A percentile compares a stretch with the other conserved stretches of the same genome.
phyloP scores from a whole-genome alignment of 2,329 filamentous ascomycete genomes.

The Graphium sp. region DNA sequence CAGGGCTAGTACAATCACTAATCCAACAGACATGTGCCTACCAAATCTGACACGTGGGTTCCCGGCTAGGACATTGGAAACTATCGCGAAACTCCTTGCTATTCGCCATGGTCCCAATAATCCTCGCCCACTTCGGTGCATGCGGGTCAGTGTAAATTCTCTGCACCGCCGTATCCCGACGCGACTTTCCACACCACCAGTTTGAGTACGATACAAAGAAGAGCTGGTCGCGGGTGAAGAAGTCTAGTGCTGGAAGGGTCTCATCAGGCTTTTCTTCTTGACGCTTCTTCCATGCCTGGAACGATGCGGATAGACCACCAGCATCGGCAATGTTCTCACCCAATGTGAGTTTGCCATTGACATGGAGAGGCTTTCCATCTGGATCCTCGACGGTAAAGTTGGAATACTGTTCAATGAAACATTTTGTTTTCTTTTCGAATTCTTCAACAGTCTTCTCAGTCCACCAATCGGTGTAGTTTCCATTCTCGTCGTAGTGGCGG shows the following conservation, averaged over 20 bases:
- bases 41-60: slow-evolving; percentile 56
- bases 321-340: slow-evolving; percentile 60
- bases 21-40: no score
- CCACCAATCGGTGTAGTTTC: slow-evolving; percentile 53
- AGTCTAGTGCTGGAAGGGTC: slow-evolving; percentile 40
- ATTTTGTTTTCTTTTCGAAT: slow-evolving; percentile 42
- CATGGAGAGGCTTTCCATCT: slow-evolving; percentile 37
- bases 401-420: slow-evolving; percentile 51
- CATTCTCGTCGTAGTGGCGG: slow-evolving; percentile 45
- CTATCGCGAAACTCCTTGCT: slow-evolving; percentile 50
- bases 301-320: slow-evolving; percentile 46
- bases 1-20: no score
- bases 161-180: slow-evolving; percentile 37
- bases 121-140: slow-evolving; percentile 44
- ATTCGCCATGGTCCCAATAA: slow-evolving; percentile 48
- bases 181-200: slow-evolving; percentile 50
- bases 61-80: slow-evolving; percentile 47
- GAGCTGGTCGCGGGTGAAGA: slow-evolving; percentile 49
- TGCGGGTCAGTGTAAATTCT: slow-evolving; percentile 48
- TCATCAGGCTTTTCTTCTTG: slow-evolving; percentile 30
- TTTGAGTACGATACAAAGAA: slow-evolving; percentile 52
- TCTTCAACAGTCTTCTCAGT: slow-evolving; percentile 37
- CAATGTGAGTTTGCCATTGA: slow-evolving; percentile 46
- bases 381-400: slow-evolving; percentile 41
- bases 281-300: slow-evolving; percentile 46